Base-by-base conservation (phyloP, 768 basidiomycete species). In the Coprinopsis marcescibilis region DNA sequence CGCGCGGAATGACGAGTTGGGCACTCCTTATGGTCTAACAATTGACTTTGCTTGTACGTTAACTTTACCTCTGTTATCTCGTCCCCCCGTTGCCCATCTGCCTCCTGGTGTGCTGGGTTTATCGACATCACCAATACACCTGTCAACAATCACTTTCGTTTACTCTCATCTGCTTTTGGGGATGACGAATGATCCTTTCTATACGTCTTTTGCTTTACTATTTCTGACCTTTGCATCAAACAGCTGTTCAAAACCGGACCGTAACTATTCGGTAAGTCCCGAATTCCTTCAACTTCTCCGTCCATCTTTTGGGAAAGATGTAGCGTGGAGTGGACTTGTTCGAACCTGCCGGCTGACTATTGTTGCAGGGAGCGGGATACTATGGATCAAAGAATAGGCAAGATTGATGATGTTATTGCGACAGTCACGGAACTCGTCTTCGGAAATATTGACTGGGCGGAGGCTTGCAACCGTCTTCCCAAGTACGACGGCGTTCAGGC, bases 1-100 rank as follows among this genome's bases (percentile, higher is more conserved):
- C 67, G 83, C 96, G 11, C 81, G 96, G 49, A 99, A 98, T 67
- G 96, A 99, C 67, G 96, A 98, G 68, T 78, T 99, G 36, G 96
- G 96, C 53, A 98, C 96, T 24, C 96, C 96, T 1, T 99, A 86
- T 65, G 96, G 95, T 41, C 76, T 95, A 48, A 99, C 96, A 1
- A 75, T 98, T 46, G 95, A 97, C 66, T 97, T 98, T 68, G 96
- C 94, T 43, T 75, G 73, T 73, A 65, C 60, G 71, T 71, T 29
- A 32, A 33, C 25, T 40, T 43, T 41, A 47, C 38, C 33, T 29
- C 26, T 25, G 38, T 25, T 20, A 14, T 30, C 10, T 29, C 19
- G n/a, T 14, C 25, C 11, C 49, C 43, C 38, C 44, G 8, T 27
- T 26, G 42, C 32, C 46, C 37, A 15, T 29, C 38, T 41, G 19